Evolutionary conservation across 208 protist genomes (phyloP).

Genomic region (Baffinella frigidus): DNA sequence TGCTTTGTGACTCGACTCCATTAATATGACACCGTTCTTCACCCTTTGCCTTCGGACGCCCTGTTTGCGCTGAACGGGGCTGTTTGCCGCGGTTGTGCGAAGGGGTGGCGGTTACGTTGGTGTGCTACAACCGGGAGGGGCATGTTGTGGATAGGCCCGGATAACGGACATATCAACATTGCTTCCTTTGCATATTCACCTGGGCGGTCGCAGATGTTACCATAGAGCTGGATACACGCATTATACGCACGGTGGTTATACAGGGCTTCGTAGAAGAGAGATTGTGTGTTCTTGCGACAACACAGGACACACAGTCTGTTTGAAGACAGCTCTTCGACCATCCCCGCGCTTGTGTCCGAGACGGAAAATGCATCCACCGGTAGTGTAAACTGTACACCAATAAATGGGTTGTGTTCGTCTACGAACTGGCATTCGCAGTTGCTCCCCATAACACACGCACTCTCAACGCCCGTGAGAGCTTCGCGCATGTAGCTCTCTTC

Average conservation of each 20-base stretch:
- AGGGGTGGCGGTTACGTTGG: background rate
- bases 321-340: background rate
- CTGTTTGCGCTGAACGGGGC: too few relatives aligned
- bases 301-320: background rate
- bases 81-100: too few relatives aligned
- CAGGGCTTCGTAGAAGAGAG: conserved; percentile 11
- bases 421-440: conserved; percentile 27
- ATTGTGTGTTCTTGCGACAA: conserved; percentile 3
- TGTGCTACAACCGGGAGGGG: background rate
- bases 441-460: background rate
- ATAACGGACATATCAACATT: background rate
- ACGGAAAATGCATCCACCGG: too few relatives aligned
- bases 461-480: background rate
- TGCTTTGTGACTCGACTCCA: too few relatives aligned
- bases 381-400: background rate
- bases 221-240: background rate
- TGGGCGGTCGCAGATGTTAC: too few relatives aligned
- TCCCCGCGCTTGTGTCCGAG: too few relatives aligned
- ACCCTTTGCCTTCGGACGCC: too few relatives aligned
- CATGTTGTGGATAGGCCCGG: background rate
- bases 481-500: conserved; percentile 39
- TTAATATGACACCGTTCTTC: too few relatives aligned
- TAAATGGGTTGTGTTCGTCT: background rate
- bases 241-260: background rate
- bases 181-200: too few relatives aligned